Evolutionary conservation across 2,329 filamentous ascomycete species (phyloP).

Genomic region (Elsinoe ampelina): DNA sequence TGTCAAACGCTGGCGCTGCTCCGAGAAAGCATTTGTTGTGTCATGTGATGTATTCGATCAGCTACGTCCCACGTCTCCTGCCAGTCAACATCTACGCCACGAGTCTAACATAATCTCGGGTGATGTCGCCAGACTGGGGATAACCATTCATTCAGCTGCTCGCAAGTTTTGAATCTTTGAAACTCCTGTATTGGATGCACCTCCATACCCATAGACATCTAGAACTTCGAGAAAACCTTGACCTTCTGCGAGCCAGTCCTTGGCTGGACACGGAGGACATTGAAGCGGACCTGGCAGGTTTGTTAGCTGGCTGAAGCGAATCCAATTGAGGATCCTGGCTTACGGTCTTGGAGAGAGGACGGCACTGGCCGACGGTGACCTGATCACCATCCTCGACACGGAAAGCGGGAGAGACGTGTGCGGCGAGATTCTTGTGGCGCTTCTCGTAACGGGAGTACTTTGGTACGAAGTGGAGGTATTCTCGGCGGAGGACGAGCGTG

Average conservation of each 20-base stretch:
- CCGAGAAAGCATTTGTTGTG: not conserved
- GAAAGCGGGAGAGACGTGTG: conserved; percentile 98
- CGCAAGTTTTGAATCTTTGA: not conserved
- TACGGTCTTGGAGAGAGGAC: conserved; percentile 99
- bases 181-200: conserved; percentile 9
- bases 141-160: conserved; percentile 8
- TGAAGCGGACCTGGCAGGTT: conserved; percentile 76
- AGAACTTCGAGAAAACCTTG: conserved; percentile 99
- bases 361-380: conserved; percentile 98
- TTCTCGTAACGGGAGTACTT: conserved; percentile 99
- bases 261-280: conserved; percentile 96
- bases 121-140: not conserved
- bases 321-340: conserved; percentile 33
- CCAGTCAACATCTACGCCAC: not conserved
- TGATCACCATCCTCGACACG: conserved; percentile 99
- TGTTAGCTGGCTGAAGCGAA: not conserved
- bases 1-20: not conserved
- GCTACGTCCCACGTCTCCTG: not conserved
- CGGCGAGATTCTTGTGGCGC: conserved; percentile 99
- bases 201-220: conserved; percentile 34
- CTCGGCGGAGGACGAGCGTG: conserved; percentile 96
- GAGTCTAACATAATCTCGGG: conserved; percentile 1
- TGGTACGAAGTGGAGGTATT: conserved; percentile 99
- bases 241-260: conserved; percentile 84
- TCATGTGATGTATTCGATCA: conserved; percentile 12